These are phyloP conservation scores for Artemisia annua DNA, from an alignment of 129 eudicot genomes.

Conservation along the genomic window DNA sequence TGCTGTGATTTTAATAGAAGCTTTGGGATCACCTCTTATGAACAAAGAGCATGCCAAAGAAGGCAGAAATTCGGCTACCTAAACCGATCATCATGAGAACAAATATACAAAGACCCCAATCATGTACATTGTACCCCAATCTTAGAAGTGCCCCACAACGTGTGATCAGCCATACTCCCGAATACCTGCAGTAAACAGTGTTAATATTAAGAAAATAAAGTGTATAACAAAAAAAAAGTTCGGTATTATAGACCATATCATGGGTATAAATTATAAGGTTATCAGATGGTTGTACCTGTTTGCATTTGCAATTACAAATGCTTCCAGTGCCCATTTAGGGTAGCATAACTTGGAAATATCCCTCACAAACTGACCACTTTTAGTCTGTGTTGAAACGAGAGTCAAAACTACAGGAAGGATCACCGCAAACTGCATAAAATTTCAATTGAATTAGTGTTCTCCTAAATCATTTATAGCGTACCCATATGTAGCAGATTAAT, in stretches of 20 bases:
- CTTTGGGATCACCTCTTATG: slow-evolving; percentile 51
- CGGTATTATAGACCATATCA: not conserved
- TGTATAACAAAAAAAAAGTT: not conserved
- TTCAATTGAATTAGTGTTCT: not conserved
- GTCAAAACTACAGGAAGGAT: slow-evolving; percentile 91
- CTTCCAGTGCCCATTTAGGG: slow-evolving; percentile 93
- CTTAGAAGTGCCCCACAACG: not conserved
- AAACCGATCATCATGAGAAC: slow-evolving; percentile 53
- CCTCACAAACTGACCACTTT: slow-evolving; percentile 38
- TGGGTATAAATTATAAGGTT: not conserved
- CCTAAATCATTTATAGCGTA: not conserved
- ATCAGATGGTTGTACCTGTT: slow-evolving; percentile 50
- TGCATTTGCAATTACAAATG: slow-evolving; percentile 84
- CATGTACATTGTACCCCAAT: slow-evolving; percentile 50
- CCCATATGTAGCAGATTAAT: not conserved
- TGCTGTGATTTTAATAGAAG: slow-evolving; percentile 1
- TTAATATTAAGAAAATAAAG: not conserved
- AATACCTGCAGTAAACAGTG: too few species aligned
- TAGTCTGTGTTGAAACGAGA: slow-evolving; percentile 61
- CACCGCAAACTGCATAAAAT: slow-evolving; percentile 66
- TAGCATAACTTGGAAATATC: slow-evolving; percentile 62
- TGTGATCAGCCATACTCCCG: too few species aligned
- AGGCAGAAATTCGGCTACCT: slow-evolving; percentile 56
- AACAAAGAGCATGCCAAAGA: slow-evolving; percentile 57
- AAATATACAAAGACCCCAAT: slow-evolving; percentile 57